Conservation (phyloP, 805 yeast species). For the Sugiyamaella qingdaonensis region DNA sequence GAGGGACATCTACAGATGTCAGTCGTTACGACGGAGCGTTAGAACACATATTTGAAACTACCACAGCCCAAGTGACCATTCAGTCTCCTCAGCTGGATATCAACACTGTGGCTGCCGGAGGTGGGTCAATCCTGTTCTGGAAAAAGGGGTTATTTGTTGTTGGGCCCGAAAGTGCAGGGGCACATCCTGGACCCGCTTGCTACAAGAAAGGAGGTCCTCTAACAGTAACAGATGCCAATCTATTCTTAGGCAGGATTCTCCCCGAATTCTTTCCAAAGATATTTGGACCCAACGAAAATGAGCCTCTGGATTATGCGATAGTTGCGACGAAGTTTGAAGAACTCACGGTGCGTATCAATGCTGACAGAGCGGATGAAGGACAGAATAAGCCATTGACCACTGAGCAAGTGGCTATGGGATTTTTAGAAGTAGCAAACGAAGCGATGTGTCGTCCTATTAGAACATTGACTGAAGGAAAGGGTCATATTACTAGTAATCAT, state of each 20-base stretch:
- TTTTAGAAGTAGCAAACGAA: constrained; percentile 77
- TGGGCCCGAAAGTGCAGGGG: constrained; percentile 84
- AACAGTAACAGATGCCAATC: constrained; percentile 81
- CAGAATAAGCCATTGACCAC: constrained; percentile 39
- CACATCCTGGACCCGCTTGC: constrained; percentile 89
- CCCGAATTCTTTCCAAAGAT: constrained; percentile 76
- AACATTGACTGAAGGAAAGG: constrained; percentile 79
- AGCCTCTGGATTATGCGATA: constrained; percentile 56
- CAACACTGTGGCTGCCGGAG: constrained; percentile 82
- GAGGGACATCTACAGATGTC: constrained; percentile 87
- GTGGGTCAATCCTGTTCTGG: constrained; percentile 66
- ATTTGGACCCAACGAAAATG: constrained; percentile 76
- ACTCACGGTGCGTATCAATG: constrained; percentile 55
- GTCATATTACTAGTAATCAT: constrained; percentile 62
- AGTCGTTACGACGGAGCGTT: constrained; percentile 65
- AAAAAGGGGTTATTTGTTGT: constrained; percentile 71
- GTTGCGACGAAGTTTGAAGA: constrained; percentile 48
- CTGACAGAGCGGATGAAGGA: constrained; percentile 38
- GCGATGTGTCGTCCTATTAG: constrained; percentile 90
- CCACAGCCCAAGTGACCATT: constrained; percentile 77
- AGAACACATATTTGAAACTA: constrained; percentile 78
- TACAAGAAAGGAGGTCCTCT: constrained; percentile 81
- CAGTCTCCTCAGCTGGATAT: constrained; percentile 83
- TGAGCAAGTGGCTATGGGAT: constrained; percentile 75
- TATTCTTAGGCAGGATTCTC: constrained; percentile 64